Percentiles rank a stretch among this genome's conserved stretches.
phyloP scores from a whole-genome alignment of 371 early-diverging fungal species.

The Mucor ambiguus region DNA sequence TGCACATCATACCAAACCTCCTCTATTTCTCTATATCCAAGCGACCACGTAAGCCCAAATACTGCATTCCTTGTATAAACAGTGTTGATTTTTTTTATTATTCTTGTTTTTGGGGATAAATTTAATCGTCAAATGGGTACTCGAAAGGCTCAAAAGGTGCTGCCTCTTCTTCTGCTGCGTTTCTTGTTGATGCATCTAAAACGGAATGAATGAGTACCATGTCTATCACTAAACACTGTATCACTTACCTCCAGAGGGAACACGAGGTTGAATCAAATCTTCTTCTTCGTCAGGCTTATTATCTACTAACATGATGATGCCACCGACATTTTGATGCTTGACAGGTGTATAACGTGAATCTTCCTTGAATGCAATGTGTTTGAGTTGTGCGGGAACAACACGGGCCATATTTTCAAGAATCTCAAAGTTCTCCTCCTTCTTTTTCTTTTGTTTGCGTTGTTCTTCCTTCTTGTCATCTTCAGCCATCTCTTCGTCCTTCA shows the following conservation, averaged over 20 bases:
- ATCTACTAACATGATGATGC: slow-evolving; percentile 79
- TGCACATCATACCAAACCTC: no score
- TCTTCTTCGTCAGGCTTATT: slow-evolving; percentile 60
- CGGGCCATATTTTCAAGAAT: slow-evolving; percentile 87
- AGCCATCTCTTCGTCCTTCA: slow-evolving; percentile 51
- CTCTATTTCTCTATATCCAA: no score
- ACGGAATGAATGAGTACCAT: neutral
- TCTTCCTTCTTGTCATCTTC: slow-evolving; percentile 41
- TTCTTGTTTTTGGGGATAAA: neutral
- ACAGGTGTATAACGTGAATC: slow-evolving; percentile 88
- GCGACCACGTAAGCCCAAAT: no score
- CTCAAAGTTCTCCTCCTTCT: slow-evolving; percentile 74
- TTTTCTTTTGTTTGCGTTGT: slow-evolving; percentile 53
- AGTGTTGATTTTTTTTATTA: neutral
- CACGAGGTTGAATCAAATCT: slow-evolving; percentile 61
- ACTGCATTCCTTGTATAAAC: neutral
- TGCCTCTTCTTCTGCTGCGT: slow-evolving; percentile 66
- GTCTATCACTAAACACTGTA: neutral
- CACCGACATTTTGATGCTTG: slow-evolving; percentile 76
- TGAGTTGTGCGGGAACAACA: slow-evolving; percentile 86
- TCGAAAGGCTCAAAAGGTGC: slow-evolving; percentile 88
- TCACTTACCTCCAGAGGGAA: slow-evolving; percentile 51
- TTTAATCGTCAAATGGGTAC: slow-evolving; percentile 74
- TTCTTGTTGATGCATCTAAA: slow-evolving; percentile 36
- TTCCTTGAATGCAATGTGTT: slow-evolving; percentile 82